Base-by-base conservation (phyloP, 352 stramenopile genomes). In the Poterioochromonas sp. region DNA sequence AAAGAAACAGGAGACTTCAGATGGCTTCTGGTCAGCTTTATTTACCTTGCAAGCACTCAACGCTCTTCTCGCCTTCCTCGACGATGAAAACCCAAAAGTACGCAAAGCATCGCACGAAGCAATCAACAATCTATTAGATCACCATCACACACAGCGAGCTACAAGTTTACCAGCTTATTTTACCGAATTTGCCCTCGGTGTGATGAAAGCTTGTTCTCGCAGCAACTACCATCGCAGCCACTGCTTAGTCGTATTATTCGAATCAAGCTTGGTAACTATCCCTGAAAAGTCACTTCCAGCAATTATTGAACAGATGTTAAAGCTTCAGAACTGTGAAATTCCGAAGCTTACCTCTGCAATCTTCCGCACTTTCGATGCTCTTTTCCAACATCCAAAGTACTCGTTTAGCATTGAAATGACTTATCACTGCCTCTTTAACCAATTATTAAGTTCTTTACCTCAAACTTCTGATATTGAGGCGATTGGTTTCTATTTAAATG, bases 381-480 rank as follows among this genome's bases (percentile, higher is more conserved):
- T 68, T 22, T 68, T 69, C n/a, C 71, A 78, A 39, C 3, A 39
- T 39, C 71, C 71, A 40, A 20, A 44, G 15, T 11, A 44, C 3
- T 26, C 63, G 5, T 37, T 73, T 29, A 1, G n/a, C n/a, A n/a
- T n/a, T n/a, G n/a, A n/a, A n/a, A n/a, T n/a, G n/a, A n/a, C 60
- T 20, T 26, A 11, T 18, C 60, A n/a, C 60, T 41, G 11, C 11
- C n/a, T 69, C 11, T 41, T 41, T n/a, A 18, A 69, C 8, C 29
- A n/a, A 20, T 11, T n/a, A n/a, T n/a, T n/a, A n/a, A n/a, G n/a
- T n/a, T n/a, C n/a, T n/a, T n/a, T n/a, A n/a, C n/a, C n/a, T n/a
- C n/a, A n/a, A n/a, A 78, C 44, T 11, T 11, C 5, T n/a, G 71
- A 78, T 29, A 44, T 78, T 40, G 71, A 78, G 39, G 35, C 71